Evolutionary conservation across 1,284 basidiomycete species (phyloP).

Genomic region (Earliella scabrosa): DNA sequence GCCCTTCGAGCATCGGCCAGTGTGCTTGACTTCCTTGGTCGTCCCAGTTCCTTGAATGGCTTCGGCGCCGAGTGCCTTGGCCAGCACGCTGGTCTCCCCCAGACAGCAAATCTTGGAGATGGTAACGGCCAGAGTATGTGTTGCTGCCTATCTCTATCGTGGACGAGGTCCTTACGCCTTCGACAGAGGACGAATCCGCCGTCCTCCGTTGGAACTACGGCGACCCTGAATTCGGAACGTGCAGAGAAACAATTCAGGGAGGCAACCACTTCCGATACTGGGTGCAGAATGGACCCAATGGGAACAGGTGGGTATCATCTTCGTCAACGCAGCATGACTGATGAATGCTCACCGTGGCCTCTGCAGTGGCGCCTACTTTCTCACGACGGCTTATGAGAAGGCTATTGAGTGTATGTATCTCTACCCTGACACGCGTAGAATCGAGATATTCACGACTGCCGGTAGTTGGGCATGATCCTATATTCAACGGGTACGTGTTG

Average conservation of each 20-base stretch:
- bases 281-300: slow-evolving; percentile 71
- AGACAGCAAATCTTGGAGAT: slow-evolving; percentile 86
- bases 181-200: slow-evolving; percentile 73
- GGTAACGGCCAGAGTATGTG: slow-evolving; percentile 70
- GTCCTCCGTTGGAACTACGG: slow-evolving; percentile 84
- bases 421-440: not conserved
- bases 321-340: not conserved
- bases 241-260: slow-evolving; percentile 84
- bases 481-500: slow-evolving; percentile 53
- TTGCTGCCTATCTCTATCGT: not conserved
- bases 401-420: slow-evolving; percentile 54
- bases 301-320: slow-evolving; percentile 51
- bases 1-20: no score
- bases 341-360: not conserved
- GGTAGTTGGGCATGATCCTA: slow-evolving; percentile 54
- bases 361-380: slow-evolving; percentile 77
- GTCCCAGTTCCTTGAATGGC: slow-evolving; percentile 38
- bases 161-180: not conserved
- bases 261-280: slow-evolving; percentile 94
- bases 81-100: slow-evolving; percentile 72
- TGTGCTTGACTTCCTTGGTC: slow-evolving; percentile 3
- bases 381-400: slow-evolving; percentile 81
- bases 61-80: slow-evolving; percentile 87
- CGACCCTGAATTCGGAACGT: slow-evolving; percentile 78
- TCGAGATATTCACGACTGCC: not conserved